phyloP scores from a whole-genome alignment of 106 monocot species.

The Acanthochlamys bracteata region DNA sequence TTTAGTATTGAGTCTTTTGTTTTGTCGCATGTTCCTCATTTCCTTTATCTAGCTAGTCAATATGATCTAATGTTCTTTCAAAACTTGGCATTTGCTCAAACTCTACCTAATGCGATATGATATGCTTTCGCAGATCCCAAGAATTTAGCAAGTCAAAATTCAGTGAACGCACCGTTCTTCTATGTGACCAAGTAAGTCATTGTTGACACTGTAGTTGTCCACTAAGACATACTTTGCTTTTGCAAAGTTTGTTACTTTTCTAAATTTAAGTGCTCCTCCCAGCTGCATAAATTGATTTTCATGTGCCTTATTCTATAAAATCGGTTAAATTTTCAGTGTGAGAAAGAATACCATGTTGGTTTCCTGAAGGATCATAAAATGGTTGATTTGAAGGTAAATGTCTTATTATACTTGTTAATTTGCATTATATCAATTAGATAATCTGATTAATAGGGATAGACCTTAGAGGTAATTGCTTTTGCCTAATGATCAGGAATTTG shows the following conservation, averaged over 20 bases:
- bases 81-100: background rate
- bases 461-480: background rate
- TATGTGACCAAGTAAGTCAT: constrained; percentile 76
- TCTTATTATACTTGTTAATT: background rate
- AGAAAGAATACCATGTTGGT: constrained; percentile 94
- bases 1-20: background rate
- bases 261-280: background rate
- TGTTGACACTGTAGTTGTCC: background rate
- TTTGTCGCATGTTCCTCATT: background rate
- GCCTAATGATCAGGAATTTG: background rate
- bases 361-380: constrained; percentile 81
- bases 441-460: too few relatives aligned
- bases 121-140: constrained; percentile 38
- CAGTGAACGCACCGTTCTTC: constrained; percentile 67
- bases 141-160: constrained; percentile 69
- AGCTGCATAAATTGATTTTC: background rate
- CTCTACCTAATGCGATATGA: background rate
- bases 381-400: constrained; percentile 66
- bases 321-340: constrained; percentile 48
- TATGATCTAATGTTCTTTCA: too few relatives aligned
- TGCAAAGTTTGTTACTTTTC: background rate
- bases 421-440: too few relatives aligned
- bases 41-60: too few relatives aligned
- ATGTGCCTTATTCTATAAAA: background rate
- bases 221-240: background rate